These are phyloP conservation scores for Hanseniaspora osmophila DNA, from an alignment of 805 yeast species.

Conservation along the genomic window DNA sequence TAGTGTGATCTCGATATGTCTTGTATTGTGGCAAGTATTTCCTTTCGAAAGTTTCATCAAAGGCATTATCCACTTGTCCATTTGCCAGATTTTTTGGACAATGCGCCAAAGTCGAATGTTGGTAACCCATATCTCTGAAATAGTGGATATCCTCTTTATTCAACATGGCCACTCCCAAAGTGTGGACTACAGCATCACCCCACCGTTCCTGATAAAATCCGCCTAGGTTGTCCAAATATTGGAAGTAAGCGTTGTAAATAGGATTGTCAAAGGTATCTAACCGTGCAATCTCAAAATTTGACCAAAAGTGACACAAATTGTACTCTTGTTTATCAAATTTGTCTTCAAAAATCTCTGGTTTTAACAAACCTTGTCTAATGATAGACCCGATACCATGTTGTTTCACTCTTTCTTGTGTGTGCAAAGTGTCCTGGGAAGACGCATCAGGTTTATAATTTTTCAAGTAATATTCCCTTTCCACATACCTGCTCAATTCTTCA, in stretches of 20 bases:
- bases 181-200: constrained; percentile 96
- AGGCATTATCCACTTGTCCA: not conserved
- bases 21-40: not conserved
- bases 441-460: constrained; percentile 3
- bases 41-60: not conserved
- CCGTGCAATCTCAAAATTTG: constrained; percentile 83
- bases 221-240: constrained; percentile 52
- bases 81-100: constrained; percentile 59
- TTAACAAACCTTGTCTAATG: constrained; percentile 25
- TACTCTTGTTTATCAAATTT: constrained; percentile 53
- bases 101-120: constrained; percentile 67
- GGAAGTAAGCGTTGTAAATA: constrained; percentile 52
- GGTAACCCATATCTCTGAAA: constrained; percentile 84
- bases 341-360: constrained; percentile 30
- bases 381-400: constrained; percentile 25
- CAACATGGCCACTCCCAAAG: constrained; percentile 71
- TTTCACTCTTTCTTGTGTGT: constrained; percentile 8
- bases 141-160: constrained; percentile 65
- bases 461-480: constrained; percentile 21
- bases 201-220: constrained; percentile 88
- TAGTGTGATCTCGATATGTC: not conserved
- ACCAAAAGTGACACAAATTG: constrained; percentile 81
- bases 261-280: constrained; percentile 59
- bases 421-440: no score
- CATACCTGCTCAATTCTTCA: constrained; percentile 17